Percentiles rank a stretch among this genome's conserved stretches.
phyloP scores from a whole-genome alignment of 1,284 basidiomycete species.

The Omphalotus olearius region DNA sequence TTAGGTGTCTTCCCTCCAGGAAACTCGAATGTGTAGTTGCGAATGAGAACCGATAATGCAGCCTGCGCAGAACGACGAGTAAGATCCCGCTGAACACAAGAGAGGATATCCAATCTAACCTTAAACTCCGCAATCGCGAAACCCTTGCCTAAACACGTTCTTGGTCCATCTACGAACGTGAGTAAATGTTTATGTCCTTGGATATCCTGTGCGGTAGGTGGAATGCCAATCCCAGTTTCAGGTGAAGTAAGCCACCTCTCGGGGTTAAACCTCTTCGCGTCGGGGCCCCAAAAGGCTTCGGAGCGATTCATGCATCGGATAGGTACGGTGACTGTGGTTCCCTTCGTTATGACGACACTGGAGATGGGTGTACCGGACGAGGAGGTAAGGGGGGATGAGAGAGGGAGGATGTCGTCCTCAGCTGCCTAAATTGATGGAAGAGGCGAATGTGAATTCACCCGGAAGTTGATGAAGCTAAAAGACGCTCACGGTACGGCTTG shows the following conservation, averaged over 20 bases:
- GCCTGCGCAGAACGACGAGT: too few relatives aligned
- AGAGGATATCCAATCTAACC: constrained; percentile 21
- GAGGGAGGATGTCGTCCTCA: constrained; percentile 52
- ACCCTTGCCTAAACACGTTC: constrained; percentile 36
- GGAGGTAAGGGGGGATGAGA: constrained; percentile 24
- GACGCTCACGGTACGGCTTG: constrained; percentile 32
- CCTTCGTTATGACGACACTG: constrained; percentile 40
- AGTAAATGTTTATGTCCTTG: constrained; percentile 36
- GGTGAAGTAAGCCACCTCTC: constrained; percentile 31
- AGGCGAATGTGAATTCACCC: constrained; percentile 18
- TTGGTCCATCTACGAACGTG: constrained; percentile 36
- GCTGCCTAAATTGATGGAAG: constrained; percentile 27
- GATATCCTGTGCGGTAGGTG: constrained; percentile 24
- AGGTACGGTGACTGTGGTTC: constrained; percentile 36
- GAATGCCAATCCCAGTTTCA: constrained; percentile 11
- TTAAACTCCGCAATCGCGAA: constrained; percentile 42
- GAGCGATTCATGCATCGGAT: constrained; percentile 42
- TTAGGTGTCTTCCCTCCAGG: constrained; percentile 33
- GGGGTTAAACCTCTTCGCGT: constrained; percentile 35
- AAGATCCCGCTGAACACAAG: too few relatives aligned
- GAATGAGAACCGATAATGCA: constrained; percentile 23
- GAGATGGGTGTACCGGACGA: constrained; percentile 32
- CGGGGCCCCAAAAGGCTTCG: constrained; percentile 41
- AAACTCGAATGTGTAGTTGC: constrained; percentile 25
- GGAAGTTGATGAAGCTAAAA: constrained; percentile 13